phyloP scores from a whole-genome alignment of 1,284 basidiomycete species.

The Ceratobasidium sp. region DNA sequence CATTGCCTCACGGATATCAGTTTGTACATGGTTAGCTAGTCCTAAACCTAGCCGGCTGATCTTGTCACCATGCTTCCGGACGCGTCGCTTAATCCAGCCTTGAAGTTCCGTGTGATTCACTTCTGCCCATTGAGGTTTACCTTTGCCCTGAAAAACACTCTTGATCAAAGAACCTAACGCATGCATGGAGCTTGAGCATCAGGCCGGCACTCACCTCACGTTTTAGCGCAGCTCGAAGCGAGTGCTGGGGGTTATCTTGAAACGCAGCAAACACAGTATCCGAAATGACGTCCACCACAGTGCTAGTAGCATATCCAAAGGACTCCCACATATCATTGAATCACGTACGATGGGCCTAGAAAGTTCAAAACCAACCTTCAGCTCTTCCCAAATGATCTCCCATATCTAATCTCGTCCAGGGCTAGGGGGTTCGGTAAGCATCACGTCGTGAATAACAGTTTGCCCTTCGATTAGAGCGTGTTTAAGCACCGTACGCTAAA shows the following conservation, averaged over 20 bases:
- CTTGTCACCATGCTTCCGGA: slow-evolving; percentile 39
- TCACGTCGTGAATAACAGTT: slow-evolving; percentile 33
- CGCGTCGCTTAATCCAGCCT: slow-evolving; percentile 38
- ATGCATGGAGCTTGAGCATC: neutral
- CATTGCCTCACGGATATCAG: slow-evolving; percentile 37
- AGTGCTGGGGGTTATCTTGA: slow-evolving; percentile 28
- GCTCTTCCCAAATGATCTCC: slow-evolving; percentile 39
- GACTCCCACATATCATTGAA: slow-evolving; percentile 39
- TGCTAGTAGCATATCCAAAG: slow-evolving; percentile 34
- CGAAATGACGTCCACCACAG: slow-evolving; percentile 36
- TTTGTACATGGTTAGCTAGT: slow-evolving; percentile 18
- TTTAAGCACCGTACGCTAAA: slow-evolving; percentile 34
- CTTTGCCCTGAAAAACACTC: slow-evolving; percentile 2
- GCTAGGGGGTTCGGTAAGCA: slow-evolving; percentile 20
- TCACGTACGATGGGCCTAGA: slow-evolving; percentile 40
- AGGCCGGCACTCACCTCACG: slow-evolving; percentile 20
- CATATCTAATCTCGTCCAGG: slow-evolving; percentile 40
- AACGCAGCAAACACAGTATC: slow-evolving; percentile 26
- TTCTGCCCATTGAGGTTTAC: slow-evolving; percentile 21
- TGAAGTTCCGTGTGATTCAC: slow-evolving; percentile 37
- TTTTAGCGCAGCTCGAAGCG: slow-evolving; percentile 24
- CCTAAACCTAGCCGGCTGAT: slow-evolving; percentile 37
- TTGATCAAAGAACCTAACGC: neutral
- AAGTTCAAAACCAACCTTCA: slow-evolving; percentile 25
- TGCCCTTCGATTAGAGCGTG: slow-evolving; percentile 36